phyloP scores from a whole-genome alignment of 495 filamentous ascomycete species.

The Penicillium bovifimosum region DNA sequence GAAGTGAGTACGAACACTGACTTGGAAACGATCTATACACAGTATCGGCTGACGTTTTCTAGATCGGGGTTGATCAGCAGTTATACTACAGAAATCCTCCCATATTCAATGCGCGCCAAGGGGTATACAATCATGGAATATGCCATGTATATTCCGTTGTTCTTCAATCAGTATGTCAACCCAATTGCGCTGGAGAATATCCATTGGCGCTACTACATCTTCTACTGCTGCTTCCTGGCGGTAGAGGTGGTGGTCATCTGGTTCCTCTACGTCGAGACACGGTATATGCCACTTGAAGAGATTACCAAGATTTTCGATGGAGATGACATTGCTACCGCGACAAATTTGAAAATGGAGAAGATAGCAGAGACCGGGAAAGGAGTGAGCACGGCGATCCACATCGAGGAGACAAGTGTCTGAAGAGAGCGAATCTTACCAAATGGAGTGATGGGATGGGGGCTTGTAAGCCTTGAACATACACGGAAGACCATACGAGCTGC shows the following conservation, averaged over 20 bases:
- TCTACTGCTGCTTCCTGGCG: constrained; percentile 59
- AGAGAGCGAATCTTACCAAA: background rate
- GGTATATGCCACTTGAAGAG: constrained; percentile 60
- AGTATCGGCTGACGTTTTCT: background rate
- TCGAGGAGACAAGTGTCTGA: constrained; percentile 1
- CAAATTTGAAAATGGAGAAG: constrained; percentile 1
- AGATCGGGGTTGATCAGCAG: constrained; percentile 60
- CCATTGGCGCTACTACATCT: constrained; percentile 57
- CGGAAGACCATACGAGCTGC: background rate
- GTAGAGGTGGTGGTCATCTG: constrained; percentile 55
- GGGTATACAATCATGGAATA: constrained; percentile 63
- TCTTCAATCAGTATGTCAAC: constrained; percentile 55
- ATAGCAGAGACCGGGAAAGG: background rate
- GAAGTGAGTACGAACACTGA: background rate
- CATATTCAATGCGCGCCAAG: constrained; percentile 64
- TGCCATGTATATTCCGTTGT: constrained; percentile 49
- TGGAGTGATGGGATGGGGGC: too few species aligned
- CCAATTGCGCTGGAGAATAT: constrained; percentile 53
- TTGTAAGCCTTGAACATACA: background rate
- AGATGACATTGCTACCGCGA: background rate
- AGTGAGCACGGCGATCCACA: background rate
- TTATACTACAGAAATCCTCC: constrained; percentile 62
- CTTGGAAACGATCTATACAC: too few species aligned
- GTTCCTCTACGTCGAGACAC: constrained; percentile 63
- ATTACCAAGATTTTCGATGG: constrained; percentile 58